Evolutionary conservation across 1,139 yeast genomes (phyloP), one percentile per base, ranked within the genome.

Genomic region (Spencermartinsiella ligniputridi): DNA sequence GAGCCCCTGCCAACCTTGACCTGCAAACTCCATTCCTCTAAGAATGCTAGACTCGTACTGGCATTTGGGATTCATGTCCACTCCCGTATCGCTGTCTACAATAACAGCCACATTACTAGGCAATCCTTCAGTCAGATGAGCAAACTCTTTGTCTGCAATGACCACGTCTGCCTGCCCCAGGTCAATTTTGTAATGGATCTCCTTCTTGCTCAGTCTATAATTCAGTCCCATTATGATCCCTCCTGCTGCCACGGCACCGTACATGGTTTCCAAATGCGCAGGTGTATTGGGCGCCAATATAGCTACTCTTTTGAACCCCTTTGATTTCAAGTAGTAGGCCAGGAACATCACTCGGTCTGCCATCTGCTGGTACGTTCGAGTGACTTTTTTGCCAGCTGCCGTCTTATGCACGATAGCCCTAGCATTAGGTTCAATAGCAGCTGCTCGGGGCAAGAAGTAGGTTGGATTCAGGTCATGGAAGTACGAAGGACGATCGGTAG

Each of bases 211-310:
- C 35, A 66, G 55, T 8, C 70, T 52, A 49, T 66, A 66, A 48
- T 66, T 66, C 48, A 66, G 59, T 6, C 68, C 67, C 52, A 64
- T 58, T 34, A 62, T 58, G 36, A 63, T 54, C 3, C 64, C 66
- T 3, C 69, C 68, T 2, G 66, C 49, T 3, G 67, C 68, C 6
- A 58, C 57, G 18, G 62, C 62, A 1, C 66, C 70, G 49, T 54
- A 66, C 55, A 65, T 53, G 19, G 66, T 56, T 44, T 66, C 70
- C 25, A 66, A 55, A 42, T 64, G 66, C 44, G 68, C 67, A 2
- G 70, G 70, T n/a, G 70, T 66, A 51, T 66, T 66, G 17, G 69
- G 62, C 5, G 62, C 65, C 27, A 66, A 50, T 25, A 66, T 56
- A 8, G 69, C 69, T 15, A 66, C 57, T 21, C 63, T 52, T 49